phyloP scores from a whole-genome alignment of 345 rosid species.

The Nephelium lappaceum region DNA sequence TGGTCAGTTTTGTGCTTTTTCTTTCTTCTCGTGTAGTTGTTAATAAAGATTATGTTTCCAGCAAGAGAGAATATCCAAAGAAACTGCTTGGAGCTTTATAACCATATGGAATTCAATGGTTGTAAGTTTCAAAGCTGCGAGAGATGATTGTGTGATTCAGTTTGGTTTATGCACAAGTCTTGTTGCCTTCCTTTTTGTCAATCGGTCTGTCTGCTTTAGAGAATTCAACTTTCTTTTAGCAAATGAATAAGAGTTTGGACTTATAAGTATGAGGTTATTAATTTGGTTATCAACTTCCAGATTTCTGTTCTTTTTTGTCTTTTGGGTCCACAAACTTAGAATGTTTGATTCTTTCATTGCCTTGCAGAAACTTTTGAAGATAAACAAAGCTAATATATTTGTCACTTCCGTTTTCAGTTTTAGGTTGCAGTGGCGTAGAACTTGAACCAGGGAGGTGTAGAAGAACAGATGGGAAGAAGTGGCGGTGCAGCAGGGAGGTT shows the following conservation, averaged over 20 bases:
- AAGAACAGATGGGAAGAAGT: slow-evolving; percentile 85
- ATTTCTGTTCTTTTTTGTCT: background rate
- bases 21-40: background rate
- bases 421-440: slow-evolving; percentile 38
- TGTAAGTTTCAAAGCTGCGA: background rate
- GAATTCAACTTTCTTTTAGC: background rate
- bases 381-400: background rate
- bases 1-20: background rate
- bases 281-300: slow-evolving; percentile 1
- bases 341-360: background rate
- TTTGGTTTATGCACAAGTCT: background rate
- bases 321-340: background rate
- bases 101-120: background rate
- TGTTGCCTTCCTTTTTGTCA: background rate
- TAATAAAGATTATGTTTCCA: background rate
- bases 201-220: background rate
- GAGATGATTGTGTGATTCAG: background rate
- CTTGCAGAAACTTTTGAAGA: background rate
- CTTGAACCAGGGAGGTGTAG: slow-evolving; percentile 60
- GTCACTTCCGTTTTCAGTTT: slow-evolving; percentile 9
- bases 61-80: background rate
- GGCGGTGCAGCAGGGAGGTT: slow-evolving; percentile 67
- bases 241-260: background rate
- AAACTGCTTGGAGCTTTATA: slow-evolving; percentile 4
- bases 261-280: background rate